Base-by-base conservation (phyloP, 176 grass and related monocot species). In the Puya raimondii region DNA sequence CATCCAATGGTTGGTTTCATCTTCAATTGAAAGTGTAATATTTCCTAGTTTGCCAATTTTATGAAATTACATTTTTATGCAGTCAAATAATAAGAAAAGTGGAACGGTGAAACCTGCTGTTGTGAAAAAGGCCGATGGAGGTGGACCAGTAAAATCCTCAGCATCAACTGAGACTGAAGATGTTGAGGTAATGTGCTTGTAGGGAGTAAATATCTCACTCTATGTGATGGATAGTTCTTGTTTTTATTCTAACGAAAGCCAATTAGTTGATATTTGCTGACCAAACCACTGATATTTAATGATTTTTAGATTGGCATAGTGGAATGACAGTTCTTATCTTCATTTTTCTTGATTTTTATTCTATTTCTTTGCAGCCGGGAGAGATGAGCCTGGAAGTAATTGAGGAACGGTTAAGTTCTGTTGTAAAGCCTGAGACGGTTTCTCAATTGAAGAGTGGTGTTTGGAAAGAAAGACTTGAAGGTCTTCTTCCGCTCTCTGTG, bases 371-470 rank as follows among this genome's bases (percentile, higher is more conserved):
- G 80, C 82, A 99, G 94, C 94, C 94, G 15, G 50, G 84, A 12
- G 89, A 99, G 27, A 93, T 99, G 94, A 99, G 94, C 82, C 78
- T 99, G 76, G 89, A 99, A 71, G 89, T 93, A 88, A 99, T 99
- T 82, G 89, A 99, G 84, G 87, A 87, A 66, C 83, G 72, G 75
- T 72, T 99, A 79, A 79, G 76, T 52, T 92, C 87, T 65, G 10
- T 81, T 67, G 66, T 99, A 57, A 99, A 99, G 82, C 52, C 66
- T 11, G 94, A 99, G 59, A 91, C 56, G 69, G 84, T 93, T 74
- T 77, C 87, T 64, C 89, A 99, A 66, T 64, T 99, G 64, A 99
- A 99, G 79, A 99, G 94, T 78, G 72, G 77, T 73, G 77, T 93
- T 75, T 99, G 94, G 94, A 99, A 99, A 81, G 94, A 99, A 73